phyloP scores from a whole-genome alignment of 176 grass and related monocot genomes.

The Tillandsia leiboldiana region DNA sequence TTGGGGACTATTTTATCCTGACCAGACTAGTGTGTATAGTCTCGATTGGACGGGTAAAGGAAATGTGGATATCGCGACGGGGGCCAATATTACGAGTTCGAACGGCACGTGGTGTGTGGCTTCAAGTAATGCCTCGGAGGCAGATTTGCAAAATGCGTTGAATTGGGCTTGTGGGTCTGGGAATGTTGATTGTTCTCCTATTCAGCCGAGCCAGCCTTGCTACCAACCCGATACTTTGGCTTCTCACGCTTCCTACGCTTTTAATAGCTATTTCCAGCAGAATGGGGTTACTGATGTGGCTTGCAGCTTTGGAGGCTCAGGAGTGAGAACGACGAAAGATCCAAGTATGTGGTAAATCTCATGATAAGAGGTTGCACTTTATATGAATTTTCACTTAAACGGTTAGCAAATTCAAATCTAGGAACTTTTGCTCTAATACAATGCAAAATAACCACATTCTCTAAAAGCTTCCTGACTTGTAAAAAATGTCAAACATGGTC shows the following conservation, averaged over 20 bases:
- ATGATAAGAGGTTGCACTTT: no score
- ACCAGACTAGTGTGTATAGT: constrained; percentile 79
- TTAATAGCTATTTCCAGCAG: constrained; percentile 87
- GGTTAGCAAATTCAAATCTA: neutral
- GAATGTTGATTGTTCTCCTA: constrained; percentile 82
- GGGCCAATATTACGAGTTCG: constrained; percentile 68
- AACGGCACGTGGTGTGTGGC: constrained; percentile 88
- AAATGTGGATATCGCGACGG: constrained; percentile 76
- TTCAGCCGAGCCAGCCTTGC: constrained; percentile 94
- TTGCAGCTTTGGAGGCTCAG: constrained; percentile 69
- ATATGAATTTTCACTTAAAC: no score
- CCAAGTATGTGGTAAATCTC: constrained; percentile 53
- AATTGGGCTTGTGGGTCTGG: constrained; percentile 91
- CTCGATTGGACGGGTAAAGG: constrained; percentile 85
- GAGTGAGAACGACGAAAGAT: constrained; percentile 61
- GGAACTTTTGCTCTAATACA: neutral
- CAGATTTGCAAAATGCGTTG: constrained; percentile 73
- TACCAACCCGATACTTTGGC: constrained; percentile 70
- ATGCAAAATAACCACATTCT: neutral
- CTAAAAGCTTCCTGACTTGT: neutral
- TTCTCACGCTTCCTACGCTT: constrained; percentile 84
- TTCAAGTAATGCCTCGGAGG: constrained; percentile 63
- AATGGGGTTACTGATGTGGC: constrained; percentile 81
- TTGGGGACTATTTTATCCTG: constrained; percentile 85
- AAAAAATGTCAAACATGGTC: neutral